Evolutionary conservation across 2,329 filamentous ascomycete genomes (phyloP).

Genomic region (Fusarium sambucinum): DNA sequence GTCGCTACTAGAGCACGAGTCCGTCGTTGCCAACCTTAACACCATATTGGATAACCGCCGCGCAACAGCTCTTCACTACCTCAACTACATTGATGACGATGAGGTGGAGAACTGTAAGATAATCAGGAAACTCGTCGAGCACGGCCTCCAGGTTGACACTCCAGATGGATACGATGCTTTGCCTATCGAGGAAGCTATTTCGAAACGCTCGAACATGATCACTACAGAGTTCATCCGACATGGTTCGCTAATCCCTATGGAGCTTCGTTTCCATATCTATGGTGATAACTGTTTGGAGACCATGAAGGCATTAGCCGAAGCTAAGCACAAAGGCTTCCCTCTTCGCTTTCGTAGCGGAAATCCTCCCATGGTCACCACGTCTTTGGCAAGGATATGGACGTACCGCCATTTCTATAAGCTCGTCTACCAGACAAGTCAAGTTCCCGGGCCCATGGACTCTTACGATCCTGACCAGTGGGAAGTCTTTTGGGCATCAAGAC

Average conservation of each 20-base stretch:
- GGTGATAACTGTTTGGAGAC: neutral
- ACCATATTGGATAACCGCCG: neutral
- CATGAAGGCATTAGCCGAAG: neutral
- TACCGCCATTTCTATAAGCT: slow-evolving; percentile 1
- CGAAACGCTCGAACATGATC: neutral
- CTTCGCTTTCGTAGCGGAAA: too few species aligned
- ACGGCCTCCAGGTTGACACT: neutral
- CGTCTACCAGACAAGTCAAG: neutral
- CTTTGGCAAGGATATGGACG: neutral
- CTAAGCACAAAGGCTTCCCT: neutral
- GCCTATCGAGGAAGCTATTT: neutral
- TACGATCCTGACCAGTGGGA: neutral
- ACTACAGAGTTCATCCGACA: neutral
- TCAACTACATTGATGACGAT: neutral
- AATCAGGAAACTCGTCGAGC: neutral
- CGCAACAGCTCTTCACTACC: neutral
- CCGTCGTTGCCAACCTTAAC: neutral
- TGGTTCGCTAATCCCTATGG: neutral
- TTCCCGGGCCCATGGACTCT: neutral
- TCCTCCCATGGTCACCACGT: fast-evolving
- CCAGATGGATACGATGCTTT: neutral
- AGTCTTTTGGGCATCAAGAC: neutral
- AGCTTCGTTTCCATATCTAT: neutral
- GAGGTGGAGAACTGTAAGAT: neutral
- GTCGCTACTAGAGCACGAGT: neutral